Base-by-base conservation (phyloP, 2,329 filamentous ascomycete species). In the Aspergillus persii region DNA sequence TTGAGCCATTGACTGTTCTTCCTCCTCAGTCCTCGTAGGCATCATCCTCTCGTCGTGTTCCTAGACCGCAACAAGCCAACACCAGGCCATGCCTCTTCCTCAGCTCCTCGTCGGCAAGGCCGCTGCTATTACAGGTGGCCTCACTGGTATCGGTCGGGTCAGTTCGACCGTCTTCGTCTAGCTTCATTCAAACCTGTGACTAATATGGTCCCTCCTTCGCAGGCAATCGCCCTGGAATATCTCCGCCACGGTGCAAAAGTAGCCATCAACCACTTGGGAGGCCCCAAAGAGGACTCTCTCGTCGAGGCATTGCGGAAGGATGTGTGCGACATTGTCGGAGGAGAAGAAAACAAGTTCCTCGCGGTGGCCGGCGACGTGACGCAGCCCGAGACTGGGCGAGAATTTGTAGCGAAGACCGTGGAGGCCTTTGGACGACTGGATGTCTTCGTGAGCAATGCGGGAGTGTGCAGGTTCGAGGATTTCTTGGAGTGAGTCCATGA, bases 381-480 rank as follows among this genome's bases (percentile, higher is more conserved):
- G 0, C 83, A 90, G 63, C 87, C 89, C 0, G 84, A 86, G 61
- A 93, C 91, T 0, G 90, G 90, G 8, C 78, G 81, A 48, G 78
- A 83, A 30, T 83, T 96, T 27, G 87, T 96, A 5, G 77, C 79
- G 11, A 81, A 83, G 63, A 87, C 89, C 0, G 88, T 93, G 1
- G 74, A 83, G 59, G 66, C 63, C 1, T 78, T 77, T 48, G 76
- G 77, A 0, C 80, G 86, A 3, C 77, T 92, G 36, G 89, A 92
- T 75, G 80, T 96, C 6, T 94, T 94, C 75, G 89, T 96, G 30
- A 91, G 87, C 74, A 96, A 96, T 78, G 92, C 92, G 3, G 92
- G 92, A 6, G 84, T 96, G 60, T 96, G 92, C 80, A 84, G 90
- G 63, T 97, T 97, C 76, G 88, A 89, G 59, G 90, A 96, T 65